Conservation (phyloP, 2,329 filamentous ascomycete species). For the Torrubiella hemipterigena region DNA sequence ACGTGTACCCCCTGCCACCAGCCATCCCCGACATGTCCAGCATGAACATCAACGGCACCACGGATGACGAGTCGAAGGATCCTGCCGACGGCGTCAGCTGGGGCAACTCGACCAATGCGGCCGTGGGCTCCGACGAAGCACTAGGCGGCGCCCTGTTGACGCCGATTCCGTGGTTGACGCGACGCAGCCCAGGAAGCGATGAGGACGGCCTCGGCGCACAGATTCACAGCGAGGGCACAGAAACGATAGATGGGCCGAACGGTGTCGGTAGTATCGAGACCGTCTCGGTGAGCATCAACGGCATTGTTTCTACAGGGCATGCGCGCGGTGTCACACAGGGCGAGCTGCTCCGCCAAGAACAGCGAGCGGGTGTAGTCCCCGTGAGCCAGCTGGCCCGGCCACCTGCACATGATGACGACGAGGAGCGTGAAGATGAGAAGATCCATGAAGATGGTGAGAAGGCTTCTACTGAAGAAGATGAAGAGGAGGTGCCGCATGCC, state of each 20-base stretch:
- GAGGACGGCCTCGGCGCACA: constrained; percentile 21
- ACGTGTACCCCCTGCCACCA: constrained; percentile 71
- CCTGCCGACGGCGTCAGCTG: constrained; percentile 29
- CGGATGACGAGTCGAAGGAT: constrained; percentile 32
- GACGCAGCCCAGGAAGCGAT: constrained; percentile 19
- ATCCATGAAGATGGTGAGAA: constrained; percentile 18
- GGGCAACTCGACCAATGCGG: constrained; percentile 32
- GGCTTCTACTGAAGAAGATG: constrained; percentile 30
- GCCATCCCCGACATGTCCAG: constrained; percentile 46
- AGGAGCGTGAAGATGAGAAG: constrained; percentile 14
- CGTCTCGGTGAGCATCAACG: constrained; percentile 64
- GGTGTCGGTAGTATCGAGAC: constrained; percentile 71
- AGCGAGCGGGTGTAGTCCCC: constrained; percentile 68
- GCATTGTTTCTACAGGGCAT: constrained; percentile 41
- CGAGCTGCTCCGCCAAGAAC: constrained; percentile 75
- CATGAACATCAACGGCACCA: constrained; percentile 49
- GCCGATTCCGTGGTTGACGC: constrained; percentile 78
- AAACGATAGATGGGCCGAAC: constrained; percentile 72
- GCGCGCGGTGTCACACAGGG: constrained; percentile 62
- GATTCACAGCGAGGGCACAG: constrained; percentile 59
- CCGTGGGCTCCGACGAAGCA: constrained; percentile 73
- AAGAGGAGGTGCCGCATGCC: constrained; percentile 63
- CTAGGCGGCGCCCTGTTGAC: constrained; percentile 84
- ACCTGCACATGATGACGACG: constrained; percentile 19
- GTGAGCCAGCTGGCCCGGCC: constrained; percentile 45